Evolutionary conservation across 495 filamentous ascomycete genomes (phyloP), one percentile per base, ranked within the genome.

Genomic region (Neurospora sp.): DNA sequence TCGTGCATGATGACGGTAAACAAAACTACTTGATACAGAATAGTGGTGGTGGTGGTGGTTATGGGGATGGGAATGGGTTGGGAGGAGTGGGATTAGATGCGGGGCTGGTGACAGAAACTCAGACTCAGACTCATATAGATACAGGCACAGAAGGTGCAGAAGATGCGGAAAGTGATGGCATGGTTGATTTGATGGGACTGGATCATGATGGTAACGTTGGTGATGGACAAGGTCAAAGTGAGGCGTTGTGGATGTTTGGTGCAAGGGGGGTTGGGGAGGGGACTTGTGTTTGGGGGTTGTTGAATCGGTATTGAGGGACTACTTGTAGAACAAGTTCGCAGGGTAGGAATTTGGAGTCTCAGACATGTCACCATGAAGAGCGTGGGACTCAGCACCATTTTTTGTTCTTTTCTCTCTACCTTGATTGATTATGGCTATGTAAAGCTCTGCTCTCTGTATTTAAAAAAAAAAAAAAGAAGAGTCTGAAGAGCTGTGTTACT

Each of bases 291-390:
- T 88, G 86, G 86, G 83, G 77, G 68, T 75, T 88, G 69, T 74
- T 88, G 73, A 88, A 88, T 75, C 83, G 83, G 20, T 22, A 22
- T n/a, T n/a, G n/a, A n/a, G n/a, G n/a, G n/a, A n/a, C n/a, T n/a
- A n/a, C n/a, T n/a, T n/a, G n/a, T n/a, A n/a, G n/a, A n/a, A n/a
- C n/a, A n/a, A n/a, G n/a, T n/a, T n/a, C n/a, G n/a, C n/a, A n/a
- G n/a, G n/a, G n/a, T n/a, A n/a, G n/a, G n/a, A n/a, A n/a, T n/a
- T n/a, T n/a, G n/a, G n/a, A n/a, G n/a, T n/a, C n/a, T n/a, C n/a
- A n/a, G n/a, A n/a, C n/a, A n/a, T n/a, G n/a, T n/a, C 1, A 59
- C 12, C 22, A 6, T 27, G 20, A 2, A 27, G 5, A 53, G 8
- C 40, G 20, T 45, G 8, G 4, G 0, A 12, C 53, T 31, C 53